Conservation (phyloP, 257 asterid genomes). For the Linaria vulgaris region DNA sequence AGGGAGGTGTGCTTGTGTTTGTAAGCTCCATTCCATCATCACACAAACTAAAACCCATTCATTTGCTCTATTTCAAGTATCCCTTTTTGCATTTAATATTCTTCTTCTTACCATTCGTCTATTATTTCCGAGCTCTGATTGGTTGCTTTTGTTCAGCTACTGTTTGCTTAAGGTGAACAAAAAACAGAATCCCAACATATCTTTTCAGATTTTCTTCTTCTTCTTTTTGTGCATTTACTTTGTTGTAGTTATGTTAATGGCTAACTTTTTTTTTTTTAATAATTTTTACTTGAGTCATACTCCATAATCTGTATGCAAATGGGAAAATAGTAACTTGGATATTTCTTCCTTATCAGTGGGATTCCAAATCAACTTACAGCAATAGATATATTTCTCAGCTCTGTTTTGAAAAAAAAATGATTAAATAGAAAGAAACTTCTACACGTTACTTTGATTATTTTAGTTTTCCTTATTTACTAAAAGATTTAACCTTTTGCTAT, state of each 20-base stretch:
- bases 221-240: no score
- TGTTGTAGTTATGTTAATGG: not conserved
- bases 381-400: not conserved
- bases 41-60: slow-evolving; percentile 11
- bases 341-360: slow-evolving; percentile 4
- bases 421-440: not conserved
- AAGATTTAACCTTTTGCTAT: not conserved
- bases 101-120: slow-evolving; percentile 13
- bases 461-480: not conserved
- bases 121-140: slow-evolving; percentile 15
- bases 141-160: slow-evolving; percentile 11
- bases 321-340: not conserved
- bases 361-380: not conserved
- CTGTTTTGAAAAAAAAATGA: not conserved
- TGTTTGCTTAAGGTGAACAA: slow-evolving; percentile 30
- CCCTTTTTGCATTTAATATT: slow-evolving; percentile 8
- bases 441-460: not conserved
- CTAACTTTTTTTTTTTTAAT: no score
- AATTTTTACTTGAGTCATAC: not conserved
- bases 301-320: not conserved
- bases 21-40: slow-evolving; percentile 26
- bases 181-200: not conserved
- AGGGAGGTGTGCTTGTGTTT: slow-evolving; percentile 18
- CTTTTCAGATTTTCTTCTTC: not conserved
- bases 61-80: slow-evolving; percentile 2